Conservation (phyloP, 768 basidiomycete species). For the Crepidotus variabilis region DNA sequence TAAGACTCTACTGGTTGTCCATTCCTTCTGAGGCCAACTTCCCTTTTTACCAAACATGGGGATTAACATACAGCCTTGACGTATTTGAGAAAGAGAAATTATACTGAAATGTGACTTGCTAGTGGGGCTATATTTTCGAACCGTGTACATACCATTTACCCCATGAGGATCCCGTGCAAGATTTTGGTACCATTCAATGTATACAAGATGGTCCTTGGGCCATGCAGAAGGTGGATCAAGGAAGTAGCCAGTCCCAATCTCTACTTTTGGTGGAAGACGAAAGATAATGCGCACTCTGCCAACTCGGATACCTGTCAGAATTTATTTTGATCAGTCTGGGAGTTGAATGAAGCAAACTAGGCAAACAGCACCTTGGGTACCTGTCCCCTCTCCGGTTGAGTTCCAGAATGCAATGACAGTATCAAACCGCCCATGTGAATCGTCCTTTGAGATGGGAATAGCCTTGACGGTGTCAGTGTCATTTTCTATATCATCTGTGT, state of each 20-base stretch:
- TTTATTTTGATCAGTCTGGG: too few species aligned
- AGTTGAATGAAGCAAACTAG: background rate
- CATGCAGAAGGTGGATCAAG: background rate
- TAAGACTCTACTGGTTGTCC: slow-evolving; percentile 13
- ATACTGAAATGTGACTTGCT: slow-evolving; percentile 7
- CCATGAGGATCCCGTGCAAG: background rate
- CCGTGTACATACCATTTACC: slow-evolving; percentile 2
- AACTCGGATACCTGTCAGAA: background rate
- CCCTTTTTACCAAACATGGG: slow-evolving; percentile 16
- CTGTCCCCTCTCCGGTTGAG: background rate
- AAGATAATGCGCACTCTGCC: slow-evolving; percentile 7
- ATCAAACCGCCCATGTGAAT: slow-evolving; percentile 2
- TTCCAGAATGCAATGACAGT: slow-evolving; percentile 4
- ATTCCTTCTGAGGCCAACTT: slow-evolving; percentile 6
- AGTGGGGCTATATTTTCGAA: background rate
- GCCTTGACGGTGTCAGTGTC: slow-evolving; percentile 4
- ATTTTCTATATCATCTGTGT: slow-evolving; percentile 5
- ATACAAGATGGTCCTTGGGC: slow-evolving; percentile 6
- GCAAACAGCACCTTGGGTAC: background rate
- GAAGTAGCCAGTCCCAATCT: background rate
- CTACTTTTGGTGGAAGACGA: slow-evolving; percentile 1
- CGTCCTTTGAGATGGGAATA: background rate
- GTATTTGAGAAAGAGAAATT: slow-evolving; percentile 21
- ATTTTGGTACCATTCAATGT: slow-evolving; percentile 8
- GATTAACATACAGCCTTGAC: slow-evolving; percentile 27